Base-by-base conservation (phyloP, 1,139 yeast species). In the Taphrina populina region DNA sequence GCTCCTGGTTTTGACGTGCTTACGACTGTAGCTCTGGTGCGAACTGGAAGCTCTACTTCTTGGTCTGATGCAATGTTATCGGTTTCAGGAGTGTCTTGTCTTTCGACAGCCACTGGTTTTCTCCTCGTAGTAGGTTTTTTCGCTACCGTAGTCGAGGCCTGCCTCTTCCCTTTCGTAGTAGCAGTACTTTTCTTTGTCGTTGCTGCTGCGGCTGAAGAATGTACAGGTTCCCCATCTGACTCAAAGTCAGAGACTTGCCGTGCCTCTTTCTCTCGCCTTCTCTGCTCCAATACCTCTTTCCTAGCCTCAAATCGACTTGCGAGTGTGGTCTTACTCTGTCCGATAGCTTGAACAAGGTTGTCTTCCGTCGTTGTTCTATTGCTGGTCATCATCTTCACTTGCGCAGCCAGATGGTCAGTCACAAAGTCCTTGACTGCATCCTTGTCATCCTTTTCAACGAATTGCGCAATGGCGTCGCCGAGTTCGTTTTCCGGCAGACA, bases 361-460 rank as follows among this genome's bases (percentile, higher is more conserved):
- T 68, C 67, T 34, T 69, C 64, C 33, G 70, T 64, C 6, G 70
- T 64, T 13, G 71, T 71, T 8, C 71, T 73, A 19, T 75, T 70
- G 26, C 27, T 32, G 58, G 81, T 68, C 55, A 90, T 71, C 58
- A 79, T 70, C 36, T 78, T 73, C 20, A 85, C 75, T 63, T 87
- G 94, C 41, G 75, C 75, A 21, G 74, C 76, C 58, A 88, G 73
- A 59, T 90, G 88, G 19, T 72, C 72, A 49, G 83, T 83, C 6
- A 92, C 82, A 67, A 83, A 61, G 41, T 77, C 78, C 57, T 79
- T 80, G 55, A 92, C 71, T 0, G 90, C 80, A 45, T 74, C 73
- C 64, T 84, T 85, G 64, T 90, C 96, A 60, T 88, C 96, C 62
- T 86, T 85, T 40, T 84, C 88, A 5, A 92, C 82, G 66, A 80